Percentiles rank a stretch among this genome's conserved stretches.
phyloP scores from a whole-genome alignment of 2,329 filamentous ascomycete species.

The Chaetomiaceae sp. region DNA sequence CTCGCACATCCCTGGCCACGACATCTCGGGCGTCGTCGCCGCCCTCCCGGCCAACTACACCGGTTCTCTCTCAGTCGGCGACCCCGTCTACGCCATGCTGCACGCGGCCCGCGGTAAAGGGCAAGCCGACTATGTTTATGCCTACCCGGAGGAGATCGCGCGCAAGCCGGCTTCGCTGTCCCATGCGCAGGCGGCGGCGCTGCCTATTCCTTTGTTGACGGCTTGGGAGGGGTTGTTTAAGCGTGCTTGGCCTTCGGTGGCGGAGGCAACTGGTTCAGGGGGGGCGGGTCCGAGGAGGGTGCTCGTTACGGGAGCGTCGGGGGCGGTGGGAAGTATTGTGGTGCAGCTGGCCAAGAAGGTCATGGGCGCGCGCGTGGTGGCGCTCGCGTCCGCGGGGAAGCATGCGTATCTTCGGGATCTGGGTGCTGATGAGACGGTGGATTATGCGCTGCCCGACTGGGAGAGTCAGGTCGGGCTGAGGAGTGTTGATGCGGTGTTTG shows the following conservation, averaged over 20 bases:
- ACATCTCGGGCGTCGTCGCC: constrained; percentile 33
- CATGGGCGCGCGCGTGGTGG: constrained; percentile 26
- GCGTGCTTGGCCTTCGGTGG: constrained; percentile 13
- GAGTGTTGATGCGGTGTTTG: constrained; percentile 31
- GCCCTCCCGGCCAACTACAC: constrained; percentile 26
- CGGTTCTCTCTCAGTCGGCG: constrained; percentile 15
- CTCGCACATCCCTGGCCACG: constrained; percentile 33
- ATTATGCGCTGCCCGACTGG: constrained; percentile 29
- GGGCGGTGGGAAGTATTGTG: constrained; percentile 30
- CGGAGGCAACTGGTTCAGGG: neutral
- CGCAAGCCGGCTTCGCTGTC: constrained; percentile 24
- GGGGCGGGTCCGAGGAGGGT: constrained; percentile 14
- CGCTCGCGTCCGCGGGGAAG: constrained; percentile 27
- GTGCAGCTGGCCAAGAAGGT: constrained; percentile 29
- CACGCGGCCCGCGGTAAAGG: constrained; percentile 22
- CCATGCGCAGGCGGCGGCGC: constrained; percentile 29
- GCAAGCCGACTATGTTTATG: constrained; percentile 31
- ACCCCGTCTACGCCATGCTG: constrained; percentile 30
- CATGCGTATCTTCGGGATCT: constrained; percentile 21
- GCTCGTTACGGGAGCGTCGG: constrained; percentile 31
- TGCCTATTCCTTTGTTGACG: constrained; percentile 32
- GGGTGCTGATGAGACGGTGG: constrained; percentile 25
- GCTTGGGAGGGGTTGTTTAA: constrained; percentile 29
- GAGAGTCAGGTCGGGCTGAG: constrained; percentile 13
- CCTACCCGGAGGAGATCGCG: constrained; percentile 19